A percentile compares a stretch with the other conserved stretches of the same genome.
Evolutionary conservation across 2,329 filamentous ascomycete species (phyloP).

Genomic region (Seiridium cupressi): DNA sequence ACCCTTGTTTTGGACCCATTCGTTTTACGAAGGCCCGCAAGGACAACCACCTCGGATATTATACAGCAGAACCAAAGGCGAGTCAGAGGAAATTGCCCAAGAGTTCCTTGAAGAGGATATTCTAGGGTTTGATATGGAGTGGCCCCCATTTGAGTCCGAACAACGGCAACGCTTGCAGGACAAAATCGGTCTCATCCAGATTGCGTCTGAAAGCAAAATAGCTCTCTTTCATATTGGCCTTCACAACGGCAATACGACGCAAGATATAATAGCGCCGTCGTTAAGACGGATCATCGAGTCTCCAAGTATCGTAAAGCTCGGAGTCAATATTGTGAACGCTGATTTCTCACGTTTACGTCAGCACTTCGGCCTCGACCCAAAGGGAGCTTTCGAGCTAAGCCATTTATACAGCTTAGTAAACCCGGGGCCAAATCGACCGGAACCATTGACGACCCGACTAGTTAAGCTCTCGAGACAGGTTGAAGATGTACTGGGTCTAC

Average conservation of each 20-base stretch:
- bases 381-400: constrained; percentile 22
- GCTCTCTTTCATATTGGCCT: constrained; percentile 24
- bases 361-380: constrained; percentile 17
- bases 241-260: constrained; percentile 17
- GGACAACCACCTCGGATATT: constrained; percentile 11
- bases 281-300: constrained; percentile 22
- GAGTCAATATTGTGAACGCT: constrained; percentile 17
- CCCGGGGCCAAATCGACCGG: constrained; percentile 4
- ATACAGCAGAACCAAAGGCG: constrained; percentile 15
- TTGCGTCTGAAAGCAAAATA: constrained; percentile 21
- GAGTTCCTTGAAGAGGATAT: constrained; percentile 20
- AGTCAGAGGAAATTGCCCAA: constrained; percentile 19
- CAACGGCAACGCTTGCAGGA: constrained; percentile 12
- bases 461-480: constrained; percentile 15
- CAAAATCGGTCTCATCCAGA: constrained; percentile 22
- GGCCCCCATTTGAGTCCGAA: constrained; percentile 13
- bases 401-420: constrained; percentile 19
- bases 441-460: constrained; percentile 14
- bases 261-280: constrained; percentile 23
- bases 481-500: constrained; percentile 19
- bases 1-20: not conserved
- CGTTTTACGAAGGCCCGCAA: constrained; percentile 14
- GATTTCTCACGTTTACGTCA: constrained; percentile 18
- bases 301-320: constrained; percentile 19
- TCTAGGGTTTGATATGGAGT: constrained; percentile 27